Conservation (phyloP, 148 eudicot genomes). For the Rhododendron ferrugineum region DNA sequence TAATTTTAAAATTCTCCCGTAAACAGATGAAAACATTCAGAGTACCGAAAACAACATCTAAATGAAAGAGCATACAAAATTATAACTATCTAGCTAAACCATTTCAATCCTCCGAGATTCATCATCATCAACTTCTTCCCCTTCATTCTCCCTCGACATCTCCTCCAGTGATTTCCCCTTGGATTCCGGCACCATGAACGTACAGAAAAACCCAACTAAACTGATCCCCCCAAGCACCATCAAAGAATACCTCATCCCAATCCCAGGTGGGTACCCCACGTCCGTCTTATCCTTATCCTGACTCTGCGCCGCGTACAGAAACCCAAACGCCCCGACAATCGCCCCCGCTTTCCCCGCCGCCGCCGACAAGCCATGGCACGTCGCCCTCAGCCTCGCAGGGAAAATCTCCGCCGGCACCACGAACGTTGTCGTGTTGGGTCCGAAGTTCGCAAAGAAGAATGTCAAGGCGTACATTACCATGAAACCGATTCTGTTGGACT, state of each 20-base stretch:
- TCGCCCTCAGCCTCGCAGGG: conserved; percentile 4
- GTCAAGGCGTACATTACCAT: neutral
- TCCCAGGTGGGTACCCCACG: conserved; percentile 13
- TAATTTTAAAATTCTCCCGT: too few relatives aligned
- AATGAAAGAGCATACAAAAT: too few relatives aligned
- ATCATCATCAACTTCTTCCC: neutral
- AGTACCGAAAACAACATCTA: too few relatives aligned
- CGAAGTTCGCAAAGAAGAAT: conserved; percentile 11
- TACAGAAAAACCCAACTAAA: neutral
- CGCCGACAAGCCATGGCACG: neutral
- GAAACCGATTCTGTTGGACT: neutral
- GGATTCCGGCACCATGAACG: too few relatives aligned
- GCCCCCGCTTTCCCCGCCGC: conserved; percentile 8
- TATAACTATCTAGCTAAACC: neutral
- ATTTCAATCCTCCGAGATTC: neutral
- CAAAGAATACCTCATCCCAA: conserved; percentile 2
- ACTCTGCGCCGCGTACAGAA: conserved; percentile 1
- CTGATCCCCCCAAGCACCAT: conserved; percentile 3
- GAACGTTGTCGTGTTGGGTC: conserved; percentile 6
- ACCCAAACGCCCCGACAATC: conserved; percentile 13
- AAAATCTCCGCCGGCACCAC: conserved; percentile 2
- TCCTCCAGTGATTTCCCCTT: neutral
- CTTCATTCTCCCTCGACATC: conserved; percentile 9
- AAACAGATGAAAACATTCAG: too few relatives aligned
- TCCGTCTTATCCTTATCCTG: conserved; percentile 4